Evolutionary conservation across 768 basidiomycete genomes (phyloP).

Genomic region (Rhodotorula taiwanensis): DNA sequence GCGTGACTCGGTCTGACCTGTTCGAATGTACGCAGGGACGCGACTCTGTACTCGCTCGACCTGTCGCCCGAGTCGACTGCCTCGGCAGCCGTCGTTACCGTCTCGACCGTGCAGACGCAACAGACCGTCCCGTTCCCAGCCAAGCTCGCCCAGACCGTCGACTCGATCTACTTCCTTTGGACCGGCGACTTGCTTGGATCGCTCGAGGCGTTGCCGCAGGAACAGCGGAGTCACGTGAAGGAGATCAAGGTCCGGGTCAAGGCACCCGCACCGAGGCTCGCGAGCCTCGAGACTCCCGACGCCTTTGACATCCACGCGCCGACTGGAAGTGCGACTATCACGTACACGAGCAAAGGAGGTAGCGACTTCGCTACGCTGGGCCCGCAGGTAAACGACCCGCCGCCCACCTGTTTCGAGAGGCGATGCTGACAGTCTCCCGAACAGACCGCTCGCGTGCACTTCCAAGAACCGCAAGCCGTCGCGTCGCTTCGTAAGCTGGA

Average conservation of each 20-base stretch:
- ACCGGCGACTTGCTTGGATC: conserved; percentile 36
- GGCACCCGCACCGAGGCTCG: conserved; percentile 25
- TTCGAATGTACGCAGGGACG: conserved; percentile 7
- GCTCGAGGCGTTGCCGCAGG: conserved; percentile 2
- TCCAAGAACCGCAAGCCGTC: conserved; percentile 72
- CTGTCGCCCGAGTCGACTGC: conserved; percentile 5
- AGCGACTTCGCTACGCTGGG: not conserved
- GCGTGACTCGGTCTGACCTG: no score
- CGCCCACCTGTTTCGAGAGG: conserved; percentile 2
- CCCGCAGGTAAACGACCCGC: conserved; percentile 8
- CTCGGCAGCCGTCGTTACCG: conserved; percentile 1
- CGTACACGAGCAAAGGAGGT: conserved; percentile 12
- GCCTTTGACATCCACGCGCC: conserved; percentile 15
- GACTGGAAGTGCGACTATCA: conserved; percentile 15
- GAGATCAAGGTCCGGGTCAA: conserved; percentile 36
- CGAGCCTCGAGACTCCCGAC: not conserved
- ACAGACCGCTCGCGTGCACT: conserved; percentile 56
- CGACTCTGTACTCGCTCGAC: conserved; percentile 20
- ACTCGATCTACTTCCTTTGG: conserved; percentile 37
- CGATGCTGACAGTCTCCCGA: not conserved
- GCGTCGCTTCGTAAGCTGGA: conserved; percentile 65
- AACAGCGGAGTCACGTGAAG: conserved; percentile 8
- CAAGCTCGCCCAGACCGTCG: conserved; percentile 31
- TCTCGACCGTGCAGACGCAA: conserved; percentile 24
- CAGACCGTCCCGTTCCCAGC: conserved; percentile 22